Conservation (phyloP, 1,284 basidiomycete species). For the Puccinia polysora region DNA sequence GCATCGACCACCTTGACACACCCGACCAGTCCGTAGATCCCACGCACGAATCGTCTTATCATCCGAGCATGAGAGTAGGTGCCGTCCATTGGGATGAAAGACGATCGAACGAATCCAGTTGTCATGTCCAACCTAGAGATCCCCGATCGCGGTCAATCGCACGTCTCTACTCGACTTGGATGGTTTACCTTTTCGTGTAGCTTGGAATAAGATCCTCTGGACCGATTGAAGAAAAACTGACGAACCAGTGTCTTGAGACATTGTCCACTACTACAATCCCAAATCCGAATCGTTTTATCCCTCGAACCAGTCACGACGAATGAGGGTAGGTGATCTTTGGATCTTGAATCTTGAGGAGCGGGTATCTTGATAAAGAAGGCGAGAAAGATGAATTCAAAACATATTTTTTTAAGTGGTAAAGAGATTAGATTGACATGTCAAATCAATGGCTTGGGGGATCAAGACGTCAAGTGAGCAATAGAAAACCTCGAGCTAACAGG, state of each 20-base stretch:
- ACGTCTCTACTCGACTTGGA: no score
- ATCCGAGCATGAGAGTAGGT: constrained; percentile 77
- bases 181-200: no score
- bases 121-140: constrained; percentile 58
- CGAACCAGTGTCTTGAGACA: constrained; percentile 63
- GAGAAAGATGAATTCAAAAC: not conserved
- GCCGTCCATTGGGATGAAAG: constrained; percentile 80
- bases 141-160: constrained; percentile 13
- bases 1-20: constrained; percentile 78
- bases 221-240: not conserved
- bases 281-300: constrained; percentile 81
- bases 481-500: constrained; percentile 49
- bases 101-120: constrained; percentile 78
- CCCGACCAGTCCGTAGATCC: constrained; percentile 74
- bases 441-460: not conserved
- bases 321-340: constrained; percentile 45
- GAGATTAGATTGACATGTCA: not conserved
- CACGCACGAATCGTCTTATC: constrained; percentile 85
- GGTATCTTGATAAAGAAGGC: not conserved
- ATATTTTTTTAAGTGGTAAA: not conserved
- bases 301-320: constrained; percentile 76
- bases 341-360: constrained; percentile 6
- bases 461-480: not conserved
- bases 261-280: constrained; percentile 75
- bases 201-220: not conserved